Evolutionary conservation across 495 filamentous ascomycete genomes (phyloP).

Genomic region (Sporormia fimetaria): DNA sequence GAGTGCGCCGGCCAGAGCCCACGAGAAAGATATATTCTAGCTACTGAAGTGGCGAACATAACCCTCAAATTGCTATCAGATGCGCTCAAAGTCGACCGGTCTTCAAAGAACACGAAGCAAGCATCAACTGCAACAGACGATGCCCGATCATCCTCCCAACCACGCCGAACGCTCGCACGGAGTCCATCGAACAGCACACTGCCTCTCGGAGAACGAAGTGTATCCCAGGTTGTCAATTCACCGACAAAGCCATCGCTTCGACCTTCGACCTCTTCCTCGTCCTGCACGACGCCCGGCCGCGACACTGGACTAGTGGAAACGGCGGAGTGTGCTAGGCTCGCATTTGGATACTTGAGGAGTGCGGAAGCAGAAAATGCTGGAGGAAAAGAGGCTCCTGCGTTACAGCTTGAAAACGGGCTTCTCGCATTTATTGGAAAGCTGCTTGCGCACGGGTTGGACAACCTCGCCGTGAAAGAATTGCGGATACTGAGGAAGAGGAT

Average conservation of each 20-base stretch:
- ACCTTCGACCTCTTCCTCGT: conserved; percentile 31
- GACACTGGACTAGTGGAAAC: conserved; percentile 33
- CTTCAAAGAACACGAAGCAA: conserved; percentile 11
- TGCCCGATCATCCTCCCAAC: conserved; percentile 6
- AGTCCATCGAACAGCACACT: conserved; percentile 3
- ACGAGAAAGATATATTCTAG: conserved; percentile 57
- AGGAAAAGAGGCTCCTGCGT: conserved; percentile 41
- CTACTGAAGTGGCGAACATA: conserved; percentile 71
- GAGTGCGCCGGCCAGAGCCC: conserved; percentile 27
- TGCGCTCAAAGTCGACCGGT: conserved; percentile 46
- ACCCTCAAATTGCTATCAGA: conserved; percentile 58
- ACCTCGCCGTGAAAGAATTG: conserved; percentile 68
- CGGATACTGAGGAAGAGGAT: conserved; percentile 53
- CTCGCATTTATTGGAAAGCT: conserved; percentile 64
- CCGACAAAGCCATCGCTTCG: conserved; percentile 20
- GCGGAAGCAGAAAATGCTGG: conserved; percentile 39
- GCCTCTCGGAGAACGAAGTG: conserved; percentile 21
- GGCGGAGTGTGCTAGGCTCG: conserved; percentile 66
- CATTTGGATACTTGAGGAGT: conserved; percentile 57
- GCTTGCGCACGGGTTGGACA: conserved; percentile 58
- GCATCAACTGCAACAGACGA: conserved; percentile 12
- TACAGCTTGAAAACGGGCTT: conserved; percentile 78
- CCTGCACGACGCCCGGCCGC: conserved; percentile 24
- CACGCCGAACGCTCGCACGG: conserved; percentile 1
- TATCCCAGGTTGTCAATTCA: conserved; percentile 18